Percentiles rank a stretch among this genome's conserved stretches.
Evolutionary conservation across 768 basidiomycete species (phyloP).

Genomic region (Udeniomyces megalosporus): DNA sequence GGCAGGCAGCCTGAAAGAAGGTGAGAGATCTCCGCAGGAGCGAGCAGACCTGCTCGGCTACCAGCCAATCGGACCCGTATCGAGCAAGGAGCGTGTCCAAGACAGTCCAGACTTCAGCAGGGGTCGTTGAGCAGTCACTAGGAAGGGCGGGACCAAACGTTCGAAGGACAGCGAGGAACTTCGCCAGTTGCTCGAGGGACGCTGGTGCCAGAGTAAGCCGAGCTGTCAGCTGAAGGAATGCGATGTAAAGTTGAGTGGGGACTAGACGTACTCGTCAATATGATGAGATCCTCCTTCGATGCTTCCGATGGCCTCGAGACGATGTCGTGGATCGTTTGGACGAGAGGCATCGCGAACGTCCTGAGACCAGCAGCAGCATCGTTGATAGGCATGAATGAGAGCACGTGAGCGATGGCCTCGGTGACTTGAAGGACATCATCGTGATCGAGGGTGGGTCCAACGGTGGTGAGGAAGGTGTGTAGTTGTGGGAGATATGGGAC

Average conservation of each 20-base stretch:
- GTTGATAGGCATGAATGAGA: constrained; percentile 73
- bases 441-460: constrained; percentile 60
- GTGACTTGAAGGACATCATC: constrained; percentile 84
- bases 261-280: constrained; percentile 45
- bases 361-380: constrained; percentile 71
- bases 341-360: constrained; percentile 70
- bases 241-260: neutral
- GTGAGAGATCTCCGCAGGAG: constrained; percentile 68
- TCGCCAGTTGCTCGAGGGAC: constrained; percentile 77
- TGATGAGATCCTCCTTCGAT: constrained; percentile 52
- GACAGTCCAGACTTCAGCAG: constrained; percentile 63
- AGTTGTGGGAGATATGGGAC: constrained; percentile 81
- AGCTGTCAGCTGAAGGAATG: neutral
- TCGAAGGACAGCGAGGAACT: constrained; percentile 70
- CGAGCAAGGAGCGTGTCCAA: constrained; percentile 65
- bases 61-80: constrained; percentile 55
- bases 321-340: constrained; percentile 55
- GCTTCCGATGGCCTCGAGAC: constrained; percentile 38
- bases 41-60: constrained; percentile 68
- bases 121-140: constrained; percentile 55
- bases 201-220: constrained; percentile 35
- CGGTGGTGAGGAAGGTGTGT: constrained; percentile 67
- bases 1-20: constrained; percentile 54
- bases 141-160: constrained; percentile 74
- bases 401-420: constrained; percentile 88